Conservation (phyloP, 2,329 filamentous ascomycete genomes). For the Paecilomyces niveus region DNA sequence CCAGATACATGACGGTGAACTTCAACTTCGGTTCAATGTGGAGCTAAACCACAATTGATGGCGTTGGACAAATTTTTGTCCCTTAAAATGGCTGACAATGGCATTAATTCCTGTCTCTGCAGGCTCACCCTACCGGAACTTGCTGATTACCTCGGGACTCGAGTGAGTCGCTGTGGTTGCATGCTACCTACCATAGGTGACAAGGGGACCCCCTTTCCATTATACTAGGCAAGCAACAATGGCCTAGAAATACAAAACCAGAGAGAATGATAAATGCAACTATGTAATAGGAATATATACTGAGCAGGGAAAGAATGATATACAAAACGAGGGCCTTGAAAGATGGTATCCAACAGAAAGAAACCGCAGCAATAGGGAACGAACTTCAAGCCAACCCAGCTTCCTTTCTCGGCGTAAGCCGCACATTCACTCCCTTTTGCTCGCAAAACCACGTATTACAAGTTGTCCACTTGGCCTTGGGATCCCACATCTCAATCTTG, state of each 20-base stretch:
- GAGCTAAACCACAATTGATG: neutral
- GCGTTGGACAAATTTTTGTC: no score
- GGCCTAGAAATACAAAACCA: neutral
- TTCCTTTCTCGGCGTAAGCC: neutral
- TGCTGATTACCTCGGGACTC: neutral
- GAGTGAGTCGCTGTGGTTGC: neutral
- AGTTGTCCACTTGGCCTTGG: slow-evolving; percentile 10
- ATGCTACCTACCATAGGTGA: neutral
- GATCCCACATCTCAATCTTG: slow-evolving; percentile 8
- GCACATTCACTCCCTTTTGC: slow-evolving; percentile 9
- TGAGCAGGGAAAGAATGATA: neutral
- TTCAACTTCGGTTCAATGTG: neutral
- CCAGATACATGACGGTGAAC: neutral
- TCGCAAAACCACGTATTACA: slow-evolving; percentile 16
- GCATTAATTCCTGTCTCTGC: neutral
- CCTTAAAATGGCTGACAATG: no score
- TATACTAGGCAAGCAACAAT: neutral
- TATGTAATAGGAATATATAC: no score
- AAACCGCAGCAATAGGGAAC: neutral
- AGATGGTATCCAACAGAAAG: neutral
- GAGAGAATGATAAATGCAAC: neutral
- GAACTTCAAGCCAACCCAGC: neutral
- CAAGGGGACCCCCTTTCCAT: neutral
- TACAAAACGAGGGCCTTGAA: neutral
- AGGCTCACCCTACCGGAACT: neutral